A percentile compares a stretch with the other conserved stretches of the same genome.
These are phyloP conservation scores for Auricularia sp. DNA, from an alignment of 768 basidiomycete genomes.

Conservation along the genomic window DNA sequence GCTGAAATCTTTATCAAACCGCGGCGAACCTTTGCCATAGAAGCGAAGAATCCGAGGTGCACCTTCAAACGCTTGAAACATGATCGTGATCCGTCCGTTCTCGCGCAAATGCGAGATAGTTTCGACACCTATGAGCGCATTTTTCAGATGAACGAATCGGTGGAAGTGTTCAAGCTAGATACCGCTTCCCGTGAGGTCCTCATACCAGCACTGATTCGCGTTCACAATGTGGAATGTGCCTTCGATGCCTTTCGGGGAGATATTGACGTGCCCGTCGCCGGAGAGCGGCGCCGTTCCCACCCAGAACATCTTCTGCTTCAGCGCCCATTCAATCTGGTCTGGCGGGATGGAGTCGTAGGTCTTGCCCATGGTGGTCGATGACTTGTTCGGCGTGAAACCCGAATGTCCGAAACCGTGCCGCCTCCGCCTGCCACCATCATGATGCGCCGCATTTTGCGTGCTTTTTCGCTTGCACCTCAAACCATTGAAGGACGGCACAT, in stretches of 20 bases:
- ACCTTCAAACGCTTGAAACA: conserved; percentile 55
- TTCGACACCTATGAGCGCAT: conserved; percentile 33
- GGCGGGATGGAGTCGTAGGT: conserved; percentile 48
- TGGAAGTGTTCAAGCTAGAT: conserved; percentile 12
- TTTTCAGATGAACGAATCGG: too few relatives aligned
- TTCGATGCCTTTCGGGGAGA: conserved; percentile 44
- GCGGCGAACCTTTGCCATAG: conserved; percentile 41
- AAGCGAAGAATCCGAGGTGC: conserved; percentile 49
- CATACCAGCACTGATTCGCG: conserved; percentile 55
- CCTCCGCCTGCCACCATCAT: too few relatives aligned
- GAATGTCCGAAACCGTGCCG: neutral
- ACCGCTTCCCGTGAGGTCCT: conserved; percentile 66
- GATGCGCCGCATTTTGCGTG: too few relatives aligned
- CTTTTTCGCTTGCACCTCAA: too few relatives aligned
- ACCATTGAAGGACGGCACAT: too few relatives aligned
- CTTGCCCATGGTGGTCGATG: conserved; percentile 37
- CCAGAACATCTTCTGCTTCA: conserved; percentile 60
- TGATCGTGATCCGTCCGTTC: conserved; percentile 50
- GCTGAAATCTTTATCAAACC: too few relatives aligned
- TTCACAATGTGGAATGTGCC: conserved; percentile 50
- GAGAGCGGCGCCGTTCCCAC: conserved; percentile 59
- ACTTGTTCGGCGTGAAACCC: neutral
- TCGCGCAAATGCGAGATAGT: conserved; percentile 34
- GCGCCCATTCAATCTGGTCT: conserved; percentile 45
- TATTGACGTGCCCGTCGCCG: conserved; percentile 49